Evolutionary conservation across 1,284 basidiomycete species (phyloP), one percentile per base, ranked within the genome.

Genomic region (Papiliotrema nemorosa): DNA sequence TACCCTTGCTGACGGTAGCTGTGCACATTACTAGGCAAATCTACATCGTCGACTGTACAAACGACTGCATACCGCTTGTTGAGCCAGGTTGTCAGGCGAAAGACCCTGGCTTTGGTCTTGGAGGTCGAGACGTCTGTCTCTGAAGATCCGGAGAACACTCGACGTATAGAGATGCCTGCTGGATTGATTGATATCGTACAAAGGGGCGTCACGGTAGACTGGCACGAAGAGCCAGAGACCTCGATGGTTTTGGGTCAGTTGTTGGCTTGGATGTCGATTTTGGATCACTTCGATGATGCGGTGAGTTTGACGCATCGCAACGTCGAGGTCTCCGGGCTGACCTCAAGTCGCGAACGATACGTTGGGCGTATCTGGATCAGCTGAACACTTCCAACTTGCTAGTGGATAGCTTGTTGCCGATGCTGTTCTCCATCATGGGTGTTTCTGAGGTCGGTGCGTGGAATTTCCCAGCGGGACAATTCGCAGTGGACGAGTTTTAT

Each of bases 221-320:
- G 62, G 52, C 54, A 72, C 14, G 73, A 73, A 20, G 58, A 55
- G 3, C 72, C 75, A n/a, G 67, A 73, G 9, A 64, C 79, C 74
- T 52, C 54, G 16, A 49, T 47, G 3, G 49, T 61, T 38, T 42
- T 64, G 13, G 63, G 58, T 10, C 58, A 84, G 63, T 76, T 97
- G n/a, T 78, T 97, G 3, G 81, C 81, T 7, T 98, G 94, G 94
- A 88, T 97, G 82, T 77, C 90, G 4, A 67, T 87, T 0, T 86
- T 97, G 58, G 88, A 94, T 64, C 80, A 90, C 52, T 97, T 98
- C 72, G 78, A 80, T 29, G 83, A 88, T 67, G 87, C 90, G 9
- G 90, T 93, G 66, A 60, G 87, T 64, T 26, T n/a, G n/a, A n/a
- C n/a, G n/a, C n/a, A n/a, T n/a, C n/a, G n/a, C n/a, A n/a, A n/a